Base-by-base conservation (phyloP, 2,329 filamentous ascomycete genomes). In the Talaromyces piceae region DNA sequence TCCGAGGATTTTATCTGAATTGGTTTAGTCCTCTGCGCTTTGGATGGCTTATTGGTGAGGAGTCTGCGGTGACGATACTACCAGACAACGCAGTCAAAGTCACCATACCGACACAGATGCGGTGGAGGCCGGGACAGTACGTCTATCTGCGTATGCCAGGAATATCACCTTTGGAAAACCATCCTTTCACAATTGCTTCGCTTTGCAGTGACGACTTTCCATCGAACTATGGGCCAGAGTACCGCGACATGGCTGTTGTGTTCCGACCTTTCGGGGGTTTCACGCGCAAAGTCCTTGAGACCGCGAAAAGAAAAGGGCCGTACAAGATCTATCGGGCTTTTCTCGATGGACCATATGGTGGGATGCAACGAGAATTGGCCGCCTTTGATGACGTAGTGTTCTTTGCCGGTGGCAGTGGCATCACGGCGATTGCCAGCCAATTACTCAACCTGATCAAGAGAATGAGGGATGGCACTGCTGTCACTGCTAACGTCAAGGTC, bases 31-130 rank as follows among this genome's bases (percentile, higher is more conserved):
- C 91, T 5, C 85, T 87, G 74, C 81, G 84, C 31, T 72, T 87
- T 58, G 83, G 89, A 0, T 95, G 88, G 73, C 73, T 95, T 60
- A 86, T 95, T 41, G 91, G 91, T 45, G 91, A 97, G 60, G 90
- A 95, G 69, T 90, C 88, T 0, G 88, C 89, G 23, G 84, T 96
- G 33, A 93, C 88, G 1, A 77, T 96, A 22, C 84, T 97, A 75
- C 84, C 89, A 2, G 90, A 96, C 61, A 91, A 94, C 63, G 88
- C 89, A n/a, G 85, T 97, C 72, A 96, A 96, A 67, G 81, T 97
- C 59, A 96, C 91, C 0, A 87, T 97, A 47, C 90, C 91, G 1
- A 96, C 91, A 0, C 88, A 91, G 67, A 87, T 94, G 79, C 84
- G 82, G 56, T 97, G 91, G 91, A 85, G 83, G 63, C 90, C 91